Base-by-base conservation (phyloP, 2,329 filamentous ascomycete species). In the Paraphaeosphaeria sporulosa region DNA sequence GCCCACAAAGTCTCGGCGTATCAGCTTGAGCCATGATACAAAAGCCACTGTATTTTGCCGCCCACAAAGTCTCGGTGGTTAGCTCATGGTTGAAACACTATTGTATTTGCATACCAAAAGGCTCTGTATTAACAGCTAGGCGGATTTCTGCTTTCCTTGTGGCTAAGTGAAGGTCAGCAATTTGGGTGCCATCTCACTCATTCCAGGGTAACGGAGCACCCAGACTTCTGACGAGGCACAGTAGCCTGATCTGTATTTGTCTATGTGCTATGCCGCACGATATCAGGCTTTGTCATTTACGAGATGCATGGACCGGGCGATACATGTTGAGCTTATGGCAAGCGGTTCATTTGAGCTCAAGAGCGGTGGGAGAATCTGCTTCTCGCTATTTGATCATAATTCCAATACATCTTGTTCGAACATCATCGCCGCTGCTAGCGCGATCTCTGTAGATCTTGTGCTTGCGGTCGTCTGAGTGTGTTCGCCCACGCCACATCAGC, bases 1-100 rank as follows among this genome's bases (percentile, higher is more conserved):
- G 62, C 61, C 47, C 40, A 55, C 44, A 61, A 56, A 25, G 27
- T 23, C 19, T 25, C 25, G 32, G n/a, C n/a, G 2, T 2, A 17
- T 40, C 38, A 40, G 36, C 38, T 40, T 40, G 17, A 40, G 38
- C 38, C 38, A 40, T n/a, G 17, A 40, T 5, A n/a, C 30, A 32
- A 32, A 9, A 40, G 19, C 38, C 15, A n/a, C 17, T 40, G 38
- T n/a, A 40, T 40, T 40, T 27, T 40, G 17, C 57, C 48, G 62
- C 62, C 43, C 43, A 55, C 47, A 59, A 57, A 23, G 27, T 13
- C 19, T 36, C 17, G 36, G 19, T 13, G 21, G 49, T 8, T 27
- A 19, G 34, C 42, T 46, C 19, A 15, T 34, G 19, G 27, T 19
- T 23, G 10, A 55, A 36, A 10, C 36, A 36, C 25, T n/a, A 46